Conservation (phyloP, 2,329 filamentous ascomycete species). For the Nigrospora sphaerica region DNA sequence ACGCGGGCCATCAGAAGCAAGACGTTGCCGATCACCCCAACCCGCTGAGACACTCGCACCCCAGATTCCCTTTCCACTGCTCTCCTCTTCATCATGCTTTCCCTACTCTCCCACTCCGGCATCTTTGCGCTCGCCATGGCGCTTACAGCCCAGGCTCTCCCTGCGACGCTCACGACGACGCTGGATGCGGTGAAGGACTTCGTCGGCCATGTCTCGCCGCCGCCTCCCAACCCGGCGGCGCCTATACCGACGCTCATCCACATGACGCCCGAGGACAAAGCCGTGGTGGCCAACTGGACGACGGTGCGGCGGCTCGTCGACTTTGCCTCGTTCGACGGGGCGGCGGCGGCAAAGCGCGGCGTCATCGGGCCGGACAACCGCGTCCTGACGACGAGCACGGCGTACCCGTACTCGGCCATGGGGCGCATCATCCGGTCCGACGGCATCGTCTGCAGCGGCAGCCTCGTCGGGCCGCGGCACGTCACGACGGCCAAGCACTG, state of each 20-base stretch:
- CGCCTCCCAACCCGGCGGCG: background rate
- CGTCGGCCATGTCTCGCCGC: conserved; percentile 9
- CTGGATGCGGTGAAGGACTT: conserved; percentile 13
- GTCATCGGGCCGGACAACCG: conserved; percentile 15
- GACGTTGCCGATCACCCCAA: too few relatives aligned
- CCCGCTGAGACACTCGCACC: too few relatives aligned
- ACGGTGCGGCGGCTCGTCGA: too few relatives aligned
- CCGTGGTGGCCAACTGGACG: background rate
- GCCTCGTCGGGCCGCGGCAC: conserved; percentile 20
- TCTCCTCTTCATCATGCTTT: too few relatives aligned
- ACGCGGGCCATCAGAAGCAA: too few relatives aligned
- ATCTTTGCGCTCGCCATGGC: too few relatives aligned
- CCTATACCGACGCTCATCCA: background rate
- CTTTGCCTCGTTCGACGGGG: too few relatives aligned
- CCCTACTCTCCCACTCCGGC: too few relatives aligned
- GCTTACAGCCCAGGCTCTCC: too few relatives aligned
- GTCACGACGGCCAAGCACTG: conserved; percentile 20
- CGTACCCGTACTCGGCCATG: conserved; percentile 13
- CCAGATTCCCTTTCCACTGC: too few relatives aligned
- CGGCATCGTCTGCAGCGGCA: conserved; percentile 17
- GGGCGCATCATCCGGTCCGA: conserved; percentile 13
- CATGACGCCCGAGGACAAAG: background rate
- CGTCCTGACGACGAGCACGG: conserved; percentile 7
- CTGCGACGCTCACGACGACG: background rate
- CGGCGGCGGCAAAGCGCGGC: conserved; percentile 7